Percentiles rank a stretch among this genome's conserved stretches.
Conservation (phyloP, 768 basidiomycete species). For the Suillus tomentosus region DNA sequence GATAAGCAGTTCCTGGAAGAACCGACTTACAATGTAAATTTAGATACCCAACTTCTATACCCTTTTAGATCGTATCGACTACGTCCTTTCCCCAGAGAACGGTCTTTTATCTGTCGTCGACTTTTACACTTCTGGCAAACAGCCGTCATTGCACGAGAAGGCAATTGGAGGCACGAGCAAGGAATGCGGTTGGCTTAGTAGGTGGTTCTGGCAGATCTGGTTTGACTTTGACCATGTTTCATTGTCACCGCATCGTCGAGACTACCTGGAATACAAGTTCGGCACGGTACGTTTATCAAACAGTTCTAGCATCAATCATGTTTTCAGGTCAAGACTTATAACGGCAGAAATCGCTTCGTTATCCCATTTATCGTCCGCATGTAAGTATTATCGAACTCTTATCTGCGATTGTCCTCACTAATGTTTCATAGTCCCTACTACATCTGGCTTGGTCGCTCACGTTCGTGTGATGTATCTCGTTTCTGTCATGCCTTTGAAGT, state of each 20-base stretch:
- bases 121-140: conserved; percentile 66
- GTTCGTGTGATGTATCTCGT: conserved; percentile 57
- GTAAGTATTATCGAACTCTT: conserved; percentile 34
- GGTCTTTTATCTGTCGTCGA: conserved; percentile 71
- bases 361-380: conserved; percentile 69
- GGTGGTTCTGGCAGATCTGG: conserved; percentile 83
- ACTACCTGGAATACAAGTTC: conserved; percentile 79
- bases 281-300: conserved; percentile 52
- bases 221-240: conserved; percentile 59
- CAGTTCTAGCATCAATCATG: not conserved
- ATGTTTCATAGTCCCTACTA: conserved; percentile 56
- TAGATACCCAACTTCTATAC: conserved; percentile 66
- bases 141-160: conserved; percentile 56
- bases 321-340: conserved; percentile 60
- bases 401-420: conserved; percentile 3
- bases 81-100: conserved; percentile 57
- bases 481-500: conserved; percentile 62
- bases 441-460: conserved; percentile 73
- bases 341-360: conserved; percentile 71
- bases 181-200: conserved; percentile 62
- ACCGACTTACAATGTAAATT: conserved; percentile 3
- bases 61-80: conserved; percentile 67
- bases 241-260: conserved; percentile 56
- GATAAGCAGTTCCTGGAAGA: not conserved
- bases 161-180: conserved; percentile 66